Percentiles rank a stretch among this genome's conserved stretches.
These are phyloP conservation scores for Lyophyllum atratum DNA, from an alignment of 768 basidiomycete species.

Conservation along the genomic window DNA sequence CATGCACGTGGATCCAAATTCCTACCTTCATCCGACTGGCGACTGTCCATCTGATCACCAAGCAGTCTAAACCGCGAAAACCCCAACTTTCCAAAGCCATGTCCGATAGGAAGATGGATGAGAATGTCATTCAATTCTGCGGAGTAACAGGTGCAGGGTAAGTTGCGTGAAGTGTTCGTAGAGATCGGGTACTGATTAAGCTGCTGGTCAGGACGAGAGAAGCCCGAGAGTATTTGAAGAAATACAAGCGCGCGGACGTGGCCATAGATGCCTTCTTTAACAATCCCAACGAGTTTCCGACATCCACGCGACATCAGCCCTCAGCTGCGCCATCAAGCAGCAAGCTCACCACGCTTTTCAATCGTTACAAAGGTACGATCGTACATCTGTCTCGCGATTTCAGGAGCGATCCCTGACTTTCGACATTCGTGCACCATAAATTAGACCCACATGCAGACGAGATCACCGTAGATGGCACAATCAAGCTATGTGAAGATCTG, in stretches of 20 bases:
- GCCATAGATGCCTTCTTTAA: constrained; percentile 76
- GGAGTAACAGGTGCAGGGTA: constrained; percentile 71
- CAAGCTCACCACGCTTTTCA: constrained; percentile 61
- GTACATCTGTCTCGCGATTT: constrained; percentile 4
- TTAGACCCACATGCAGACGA: constrained; percentile 60
- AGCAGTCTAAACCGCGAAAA: constrained; percentile 12
- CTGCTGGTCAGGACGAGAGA: constrained; percentile 47
- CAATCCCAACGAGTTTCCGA: constrained; percentile 42
- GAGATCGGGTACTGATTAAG: constrained; percentile 29
- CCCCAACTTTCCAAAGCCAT: constrained; percentile 17
- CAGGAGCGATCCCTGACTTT: background rate
- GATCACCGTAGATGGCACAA: constrained; percentile 80
- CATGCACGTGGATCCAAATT: constrained; percentile 4
- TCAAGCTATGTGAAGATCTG: constrained; percentile 72
- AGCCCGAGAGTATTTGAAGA: constrained; percentile 69
- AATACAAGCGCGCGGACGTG: constrained; percentile 68
- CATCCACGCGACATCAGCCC: constrained; percentile 22
- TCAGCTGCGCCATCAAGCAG: constrained; percentile 44
- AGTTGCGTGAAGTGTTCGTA: constrained; percentile 28
- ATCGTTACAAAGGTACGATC: constrained; percentile 64
- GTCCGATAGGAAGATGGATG: constrained; percentile 49
- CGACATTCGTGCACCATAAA: background rate
- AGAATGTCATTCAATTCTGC: constrained; percentile 59
- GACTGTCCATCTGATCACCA: constrained; percentile 1
- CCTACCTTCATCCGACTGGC: background rate